Base-by-base conservation (phyloP, 257 asterid genomes). In the Thymus mandschuricus region DNA sequence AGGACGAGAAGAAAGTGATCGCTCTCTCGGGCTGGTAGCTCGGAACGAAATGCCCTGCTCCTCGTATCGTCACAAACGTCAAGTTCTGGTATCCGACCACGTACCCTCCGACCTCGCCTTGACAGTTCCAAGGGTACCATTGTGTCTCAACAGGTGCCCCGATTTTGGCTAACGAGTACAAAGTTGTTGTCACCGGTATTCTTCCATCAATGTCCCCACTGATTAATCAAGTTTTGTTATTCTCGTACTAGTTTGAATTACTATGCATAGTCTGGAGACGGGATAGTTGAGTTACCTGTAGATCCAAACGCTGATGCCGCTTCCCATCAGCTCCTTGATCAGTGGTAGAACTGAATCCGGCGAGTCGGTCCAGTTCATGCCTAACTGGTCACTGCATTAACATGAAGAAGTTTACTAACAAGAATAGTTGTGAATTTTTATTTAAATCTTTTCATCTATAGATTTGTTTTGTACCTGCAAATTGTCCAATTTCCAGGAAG, bases 31-130 rank as follows among this genome's bases (percentile, higher is more conserved):
- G 89, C 69, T 85, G 88, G 62, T 83, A 83, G 65, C 88, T 82
- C 7, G 94, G 90, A 1, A 87, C 89, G 13, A 81, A 76, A 76
- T 85, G 90, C 3, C 90, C 88, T 0, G 90, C 76, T 40, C 94
- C 88, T 79, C 89, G 73, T 64, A 83, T 71, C 0, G 81, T 85
- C 79, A 79, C 86, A 3, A 87, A 87, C 4, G 87, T 85, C 65
- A 85, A 27, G 33, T 84, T 84, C 27, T 79, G 73, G 58, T 87
- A 87, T 33, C 59, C 88, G n/a, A 81, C 89, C 1, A 35, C 87
- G 8, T 78, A 86, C 0, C 95, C 91, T 60, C 90, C 88, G 66
- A 88, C 95, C 85, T 85, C 86, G 56, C 75, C 87, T 48, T 81
- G 68, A 31, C 51, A 38, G 71, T 85, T 75, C 88, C 88, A 84